phyloP scores from a whole-genome alignment of 2,329 filamentous ascomycete genomes.

The Fusarium phyllophilum region DNA sequence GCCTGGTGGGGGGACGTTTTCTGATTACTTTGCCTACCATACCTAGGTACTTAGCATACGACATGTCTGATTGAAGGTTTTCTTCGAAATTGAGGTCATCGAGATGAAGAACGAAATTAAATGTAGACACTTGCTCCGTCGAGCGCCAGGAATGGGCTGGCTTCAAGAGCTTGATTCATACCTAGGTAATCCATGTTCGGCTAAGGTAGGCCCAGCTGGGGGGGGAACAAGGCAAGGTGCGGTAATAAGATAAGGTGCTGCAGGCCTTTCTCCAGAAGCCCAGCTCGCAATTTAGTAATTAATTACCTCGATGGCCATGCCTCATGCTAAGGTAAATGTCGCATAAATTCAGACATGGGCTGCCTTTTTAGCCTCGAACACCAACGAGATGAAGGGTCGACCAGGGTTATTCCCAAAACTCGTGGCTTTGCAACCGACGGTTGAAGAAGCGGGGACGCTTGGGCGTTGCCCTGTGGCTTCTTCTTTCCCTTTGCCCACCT shows the following conservation, averaged over 20 bases:
- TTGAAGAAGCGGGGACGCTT: conserved; percentile 34
- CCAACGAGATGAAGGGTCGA: conserved; percentile 38
- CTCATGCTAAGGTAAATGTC: conserved; percentile 15
- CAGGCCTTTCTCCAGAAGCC: conserved; percentile 3
- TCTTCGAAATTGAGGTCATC: conserved; percentile 9
- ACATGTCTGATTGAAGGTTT: conserved; percentile 1
- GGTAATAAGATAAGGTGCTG: conserved; percentile 25
- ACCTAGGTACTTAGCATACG: background rate
- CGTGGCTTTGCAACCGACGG: conserved; percentile 31
- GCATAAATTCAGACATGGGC: conserved; percentile 23
- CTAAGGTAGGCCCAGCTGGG: background rate
- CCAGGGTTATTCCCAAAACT: conserved; percentile 29
- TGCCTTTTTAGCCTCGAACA: conserved; percentile 34
- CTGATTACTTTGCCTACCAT: background rate
- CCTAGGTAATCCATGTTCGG: conserved; percentile 6
- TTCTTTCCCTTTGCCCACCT: conserved; percentile 2
- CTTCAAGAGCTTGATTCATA: conserved; percentile 15
- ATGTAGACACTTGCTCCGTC: conserved; percentile 10
- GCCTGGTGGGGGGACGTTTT: background rate
- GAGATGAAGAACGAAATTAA: conserved; percentile 10
- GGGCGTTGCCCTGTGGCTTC: conserved; percentile 16
- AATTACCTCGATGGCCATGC: background rate
- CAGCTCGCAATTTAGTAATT: conserved; percentile 5
- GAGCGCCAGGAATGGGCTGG: conserved; percentile 16
- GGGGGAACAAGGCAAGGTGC: conserved; percentile 3